Conservation (phyloP, 1,284 basidiomycete species). For the Austroboletus rostrupii region DNA sequence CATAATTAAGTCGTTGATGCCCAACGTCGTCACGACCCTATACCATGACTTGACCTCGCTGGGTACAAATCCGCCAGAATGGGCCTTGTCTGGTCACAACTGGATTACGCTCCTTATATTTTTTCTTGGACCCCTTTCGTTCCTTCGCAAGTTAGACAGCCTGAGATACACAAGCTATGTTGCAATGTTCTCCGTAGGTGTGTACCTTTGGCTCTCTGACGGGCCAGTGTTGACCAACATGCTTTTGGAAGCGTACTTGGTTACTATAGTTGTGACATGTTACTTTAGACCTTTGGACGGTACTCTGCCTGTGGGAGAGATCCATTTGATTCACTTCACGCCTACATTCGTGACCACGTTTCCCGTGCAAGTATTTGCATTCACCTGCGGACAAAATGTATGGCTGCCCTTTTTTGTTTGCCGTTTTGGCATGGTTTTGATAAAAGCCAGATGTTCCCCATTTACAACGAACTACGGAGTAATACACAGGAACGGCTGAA, state of each 20-base stretch:
- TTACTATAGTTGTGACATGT: constrained; percentile 69
- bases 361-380: constrained; percentile 95
- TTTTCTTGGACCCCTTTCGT: constrained; percentile 84
- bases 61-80: constrained; percentile 61
- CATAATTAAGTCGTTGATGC: constrained; percentile 92
- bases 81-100: constrained; percentile 72
- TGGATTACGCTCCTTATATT: constrained; percentile 86
- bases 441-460: constrained; percentile 70
- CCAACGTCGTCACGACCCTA: constrained; percentile 85
- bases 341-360: constrained; percentile 81
- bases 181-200: constrained; percentile 82
- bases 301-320: constrained; percentile 58
- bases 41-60: constrained; percentile 72
- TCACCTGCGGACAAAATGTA: constrained; percentile 89
- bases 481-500: constrained; percentile 87
- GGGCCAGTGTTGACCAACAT: neutral
- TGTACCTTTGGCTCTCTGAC: constrained; percentile 20
- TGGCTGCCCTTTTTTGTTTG: constrained; percentile 21
- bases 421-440: constrained; percentile 20
- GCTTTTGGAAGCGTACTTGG: constrained; percentile 56
- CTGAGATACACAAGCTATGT: constrained; percentile 83
- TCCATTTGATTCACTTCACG: constrained; percentile 67
- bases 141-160: constrained; percentile 81
- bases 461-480: constrained; percentile 87
- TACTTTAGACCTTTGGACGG: constrained; percentile 70